phyloP scores from a whole-genome alignment of 371 early-diverging fungal species.

The Rhizomucor miehei region DNA sequence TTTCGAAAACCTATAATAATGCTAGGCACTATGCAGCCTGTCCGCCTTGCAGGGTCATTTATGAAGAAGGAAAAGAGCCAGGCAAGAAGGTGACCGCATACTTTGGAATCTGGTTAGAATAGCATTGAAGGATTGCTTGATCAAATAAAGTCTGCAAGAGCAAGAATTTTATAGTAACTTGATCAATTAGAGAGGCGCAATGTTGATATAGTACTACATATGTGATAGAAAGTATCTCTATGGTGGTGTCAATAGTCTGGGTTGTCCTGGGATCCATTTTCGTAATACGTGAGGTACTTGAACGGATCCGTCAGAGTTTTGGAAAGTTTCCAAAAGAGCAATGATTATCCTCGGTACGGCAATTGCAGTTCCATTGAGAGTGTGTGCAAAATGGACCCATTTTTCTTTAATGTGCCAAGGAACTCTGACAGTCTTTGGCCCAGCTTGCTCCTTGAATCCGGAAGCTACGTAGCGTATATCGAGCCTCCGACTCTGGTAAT shows the following conservation, averaged over 20 bases:
- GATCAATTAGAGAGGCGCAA: no score
- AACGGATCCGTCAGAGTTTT: constrained; percentile 68
- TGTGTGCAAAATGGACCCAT: constrained; percentile 76
- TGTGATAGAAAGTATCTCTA: no score
- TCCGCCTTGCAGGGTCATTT: no score
- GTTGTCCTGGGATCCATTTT: constrained; percentile 65
- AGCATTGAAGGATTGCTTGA: no score
- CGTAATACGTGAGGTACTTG: constrained; percentile 68
- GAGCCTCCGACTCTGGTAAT: constrained; percentile 78
- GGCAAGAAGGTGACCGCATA: no score
- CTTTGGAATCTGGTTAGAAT: no score
- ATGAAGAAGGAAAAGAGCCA: no score
- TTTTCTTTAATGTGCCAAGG: constrained; percentile 41
- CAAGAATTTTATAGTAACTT: no score
- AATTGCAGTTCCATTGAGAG: constrained; percentile 91
- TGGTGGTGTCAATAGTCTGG: constrained; percentile 12
- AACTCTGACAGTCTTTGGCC: constrained; percentile 20
- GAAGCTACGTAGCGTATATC: constrained; percentile 60
- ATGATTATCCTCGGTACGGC: constrained; percentile 92
- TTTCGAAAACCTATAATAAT: no score
- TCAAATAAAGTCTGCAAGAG: no score
- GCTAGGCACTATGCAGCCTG: no score
- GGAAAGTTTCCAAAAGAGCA: constrained; percentile 84
- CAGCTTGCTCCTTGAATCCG: constrained; percentile 23
- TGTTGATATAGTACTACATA: no score